phyloP scores from a whole-genome alignment of 164 flowering plant species.

The Aristolochia californica region DNA sequence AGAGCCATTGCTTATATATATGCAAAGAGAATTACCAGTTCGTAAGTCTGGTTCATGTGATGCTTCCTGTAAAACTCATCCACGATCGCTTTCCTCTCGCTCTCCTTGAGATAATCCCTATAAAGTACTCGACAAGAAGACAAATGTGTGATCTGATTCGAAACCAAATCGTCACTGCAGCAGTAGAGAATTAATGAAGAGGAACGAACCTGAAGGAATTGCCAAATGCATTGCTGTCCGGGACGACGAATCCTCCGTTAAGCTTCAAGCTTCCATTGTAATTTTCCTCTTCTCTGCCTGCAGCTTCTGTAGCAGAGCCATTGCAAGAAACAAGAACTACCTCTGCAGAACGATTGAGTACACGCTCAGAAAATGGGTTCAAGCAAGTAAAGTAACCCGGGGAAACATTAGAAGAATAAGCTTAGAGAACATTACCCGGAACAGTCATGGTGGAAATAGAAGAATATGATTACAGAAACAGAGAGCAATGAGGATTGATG shows the following conservation, averaged over 20 bases:
- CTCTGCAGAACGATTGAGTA: too few relatives aligned
- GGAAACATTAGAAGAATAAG: too few relatives aligned
- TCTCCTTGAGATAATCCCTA: constrained; percentile 29
- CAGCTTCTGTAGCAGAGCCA: not conserved
- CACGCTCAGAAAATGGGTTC: too few relatives aligned
- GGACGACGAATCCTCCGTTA: constrained; percentile 18
- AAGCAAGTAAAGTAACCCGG: too few relatives aligned
- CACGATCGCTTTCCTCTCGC: constrained; percentile 18
- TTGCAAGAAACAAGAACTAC: too few relatives aligned
- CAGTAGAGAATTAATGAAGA: too few relatives aligned
- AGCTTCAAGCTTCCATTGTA: constrained; percentile 5
- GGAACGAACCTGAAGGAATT: constrained; percentile 23
- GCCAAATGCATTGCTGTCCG: constrained; percentile 27
- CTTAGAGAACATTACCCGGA: too few relatives aligned
- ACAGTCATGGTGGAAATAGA: too few relatives aligned
- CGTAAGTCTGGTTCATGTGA: constrained; percentile 26
- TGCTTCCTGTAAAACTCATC: constrained; percentile 24
- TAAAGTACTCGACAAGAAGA: not conserved
- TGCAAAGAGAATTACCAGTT: constrained; percentile 19
- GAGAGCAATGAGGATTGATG: too few relatives aligned
- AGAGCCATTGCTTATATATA: too few relatives aligned
- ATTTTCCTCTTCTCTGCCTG: not conserved
- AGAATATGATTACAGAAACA: too few relatives aligned
- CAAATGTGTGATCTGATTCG: not conserved
- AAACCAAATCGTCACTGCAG: not conserved